Conservation (phyloP, 768 basidiomycete species). For the Kwoniella europaea region DNA sequence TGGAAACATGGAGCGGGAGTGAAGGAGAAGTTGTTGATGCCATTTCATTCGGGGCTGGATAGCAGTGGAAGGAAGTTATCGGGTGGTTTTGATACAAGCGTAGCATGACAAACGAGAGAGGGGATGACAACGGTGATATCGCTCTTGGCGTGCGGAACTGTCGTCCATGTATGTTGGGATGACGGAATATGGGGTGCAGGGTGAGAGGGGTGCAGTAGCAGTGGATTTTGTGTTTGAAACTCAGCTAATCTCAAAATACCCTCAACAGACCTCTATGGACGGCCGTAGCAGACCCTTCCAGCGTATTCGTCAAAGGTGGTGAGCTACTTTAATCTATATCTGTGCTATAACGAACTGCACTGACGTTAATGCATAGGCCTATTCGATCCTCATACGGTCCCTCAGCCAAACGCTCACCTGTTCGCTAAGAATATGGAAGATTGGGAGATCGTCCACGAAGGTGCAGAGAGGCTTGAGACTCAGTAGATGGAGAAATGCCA, state of each 20-base stretch:
- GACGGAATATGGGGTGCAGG: background rate
- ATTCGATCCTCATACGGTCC: slow-evolving; percentile 15
- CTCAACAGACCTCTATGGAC: slow-evolving; percentile 15
- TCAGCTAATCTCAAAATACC: background rate
- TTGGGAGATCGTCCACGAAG: slow-evolving; percentile 24
- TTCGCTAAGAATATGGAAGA: slow-evolving; percentile 28
- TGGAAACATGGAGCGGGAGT: too few species aligned
- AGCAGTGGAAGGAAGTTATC: too few species aligned
- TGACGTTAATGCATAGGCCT: slow-evolving; percentile 8
- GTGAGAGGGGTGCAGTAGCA: background rate
- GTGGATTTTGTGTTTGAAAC: background rate
- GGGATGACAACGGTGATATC: too few species aligned
- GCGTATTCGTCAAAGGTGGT: slow-evolving; percentile 26
- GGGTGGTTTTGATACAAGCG: too few species aligned
- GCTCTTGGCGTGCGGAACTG: background rate
- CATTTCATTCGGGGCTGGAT: too few species aligned
- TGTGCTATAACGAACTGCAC: background rate
- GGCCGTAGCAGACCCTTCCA: slow-evolving; percentile 15
- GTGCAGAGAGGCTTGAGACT: slow-evolving; percentile 10
- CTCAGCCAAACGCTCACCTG: slow-evolving; percentile 13
- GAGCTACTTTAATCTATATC: background rate
- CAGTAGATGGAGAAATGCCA: slow-evolving; percentile 4
- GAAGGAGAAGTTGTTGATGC: too few species aligned
- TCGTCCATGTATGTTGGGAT: background rate
- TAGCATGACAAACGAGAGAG: too few species aligned